phyloP scores from a whole-genome alignment of 192 early-diverging fungal genomes.

The Podila epigama region DNA sequence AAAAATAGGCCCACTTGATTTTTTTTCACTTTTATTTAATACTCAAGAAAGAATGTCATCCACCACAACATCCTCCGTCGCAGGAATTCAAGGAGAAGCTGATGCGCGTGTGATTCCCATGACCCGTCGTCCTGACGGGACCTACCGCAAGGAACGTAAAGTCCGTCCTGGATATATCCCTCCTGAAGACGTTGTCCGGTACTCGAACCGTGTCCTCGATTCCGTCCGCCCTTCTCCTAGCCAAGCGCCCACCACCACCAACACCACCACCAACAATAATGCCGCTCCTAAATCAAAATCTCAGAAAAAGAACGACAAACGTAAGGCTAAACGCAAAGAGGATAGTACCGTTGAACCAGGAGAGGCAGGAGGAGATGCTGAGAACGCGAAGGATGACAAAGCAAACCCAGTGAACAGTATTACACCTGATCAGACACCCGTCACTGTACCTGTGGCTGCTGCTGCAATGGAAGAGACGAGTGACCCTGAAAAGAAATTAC shows the following conservation, averaged over 20 bases:
- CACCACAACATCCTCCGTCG: conserved; percentile 1
- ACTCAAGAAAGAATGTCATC: too few relatives aligned
- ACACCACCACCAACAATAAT: not conserved
- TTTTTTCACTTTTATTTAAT: too few relatives aligned
- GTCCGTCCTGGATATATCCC: conserved; percentile 75
- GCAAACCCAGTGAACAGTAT: not conserved
- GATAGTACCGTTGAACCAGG: conserved; percentile 1
- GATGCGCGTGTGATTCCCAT: conserved; percentile 69
- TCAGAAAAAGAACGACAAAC: conserved; percentile 61
- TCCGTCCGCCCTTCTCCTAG: conserved; percentile 15
- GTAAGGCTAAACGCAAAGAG: conserved; percentile 53
- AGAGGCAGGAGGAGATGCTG: not conserved
- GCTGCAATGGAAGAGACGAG: not conserved
- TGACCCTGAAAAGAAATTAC: conserved; percentile 59
- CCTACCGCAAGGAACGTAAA: conserved; percentile 71
- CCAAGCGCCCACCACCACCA: not conserved
- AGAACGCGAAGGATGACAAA: not conserved
- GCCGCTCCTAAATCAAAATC: conserved; percentile 44
- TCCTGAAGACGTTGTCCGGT: conserved; percentile 67
- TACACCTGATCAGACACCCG: not conserved
- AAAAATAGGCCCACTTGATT: too few relatives aligned
- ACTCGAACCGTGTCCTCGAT: conserved; percentile 66
- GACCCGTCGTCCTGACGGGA: conserved; percentile 71
- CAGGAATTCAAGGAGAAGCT: conserved; percentile 25
- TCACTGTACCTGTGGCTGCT: not conserved